Conservation (phyloP, 495 filamentous ascomycete genomes). For the Xylaria palmicola region DNA sequence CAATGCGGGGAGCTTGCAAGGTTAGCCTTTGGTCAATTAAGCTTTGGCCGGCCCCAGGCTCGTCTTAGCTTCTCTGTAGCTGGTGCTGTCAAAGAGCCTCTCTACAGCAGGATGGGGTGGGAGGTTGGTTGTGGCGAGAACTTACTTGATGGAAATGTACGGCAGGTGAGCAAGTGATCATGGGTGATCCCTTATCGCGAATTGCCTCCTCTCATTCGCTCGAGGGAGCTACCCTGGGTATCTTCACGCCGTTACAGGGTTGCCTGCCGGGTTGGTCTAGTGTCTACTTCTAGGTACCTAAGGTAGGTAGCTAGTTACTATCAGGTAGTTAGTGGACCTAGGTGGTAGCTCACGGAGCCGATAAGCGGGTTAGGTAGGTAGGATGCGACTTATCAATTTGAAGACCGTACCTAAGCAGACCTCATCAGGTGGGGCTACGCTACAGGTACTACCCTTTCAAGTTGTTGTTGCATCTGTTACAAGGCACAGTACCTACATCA, state of each 20-base stretch:
- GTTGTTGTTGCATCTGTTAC: too few species aligned
- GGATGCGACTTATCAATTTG: background rate
- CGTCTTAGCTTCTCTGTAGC: background rate
- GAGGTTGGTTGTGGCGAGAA: background rate
- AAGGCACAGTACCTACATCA: too few species aligned
- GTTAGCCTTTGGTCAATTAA: background rate
- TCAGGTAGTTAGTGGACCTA: too few species aligned
- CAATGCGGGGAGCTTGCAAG: background rate
- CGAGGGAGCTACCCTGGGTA: background rate
- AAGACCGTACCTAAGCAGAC: too few species aligned
- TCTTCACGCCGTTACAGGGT: background rate
- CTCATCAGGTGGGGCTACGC: too few species aligned
- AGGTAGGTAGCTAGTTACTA: too few species aligned
- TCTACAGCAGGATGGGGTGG: background rate
- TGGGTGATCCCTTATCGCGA: conserved; percentile 1
- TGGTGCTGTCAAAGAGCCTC: background rate
- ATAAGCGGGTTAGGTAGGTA: background rate
- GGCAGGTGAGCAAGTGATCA: background rate
- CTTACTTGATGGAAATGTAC: too few species aligned
- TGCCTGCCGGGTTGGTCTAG: too few species aligned
- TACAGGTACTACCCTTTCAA: too few species aligned
- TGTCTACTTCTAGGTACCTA: too few species aligned
- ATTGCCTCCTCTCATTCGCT: conserved; percentile 4
- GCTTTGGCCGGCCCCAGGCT: background rate
- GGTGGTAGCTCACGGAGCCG: too few species aligned